phyloP scores from a whole-genome alignment of 192 early-diverging fungal species.

The Coemansia sp. region DNA sequence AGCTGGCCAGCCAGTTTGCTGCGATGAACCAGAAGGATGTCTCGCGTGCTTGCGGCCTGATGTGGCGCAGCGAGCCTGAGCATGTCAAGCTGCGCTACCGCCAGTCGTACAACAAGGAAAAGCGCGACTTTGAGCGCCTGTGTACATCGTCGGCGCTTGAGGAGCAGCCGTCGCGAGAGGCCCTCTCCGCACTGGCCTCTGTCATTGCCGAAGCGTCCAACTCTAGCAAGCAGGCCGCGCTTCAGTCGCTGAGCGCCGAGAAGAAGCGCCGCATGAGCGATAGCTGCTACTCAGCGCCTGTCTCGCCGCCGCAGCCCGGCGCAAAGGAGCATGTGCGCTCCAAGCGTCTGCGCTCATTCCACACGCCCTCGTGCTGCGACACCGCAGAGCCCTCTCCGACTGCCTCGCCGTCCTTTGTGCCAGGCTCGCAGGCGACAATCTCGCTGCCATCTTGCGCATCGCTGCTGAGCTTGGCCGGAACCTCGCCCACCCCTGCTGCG shows the following conservation, averaged over 20 bases:
- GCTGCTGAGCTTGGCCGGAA: constrained; percentile 49
- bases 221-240: constrained; percentile 7
- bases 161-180: constrained; percentile 44
- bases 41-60: constrained; percentile 55
- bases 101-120: constrained; percentile 56
- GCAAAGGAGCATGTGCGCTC: constrained; percentile 26
- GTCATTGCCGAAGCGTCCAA: constrained; percentile 34
- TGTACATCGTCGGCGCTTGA: constrained; percentile 49
- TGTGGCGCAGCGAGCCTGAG: constrained; percentile 58
- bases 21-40: constrained; percentile 56
- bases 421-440: constrained; percentile 9
- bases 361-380: constrained; percentile 32
- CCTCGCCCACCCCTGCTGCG: constrained; percentile 12
- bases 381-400: constrained; percentile 18
- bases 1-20: constrained; percentile 50
- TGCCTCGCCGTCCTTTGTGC: constrained; percentile 1
- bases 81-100: constrained; percentile 57
- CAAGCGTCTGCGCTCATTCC: constrained; percentile 41
- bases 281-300: constrained; percentile 44
- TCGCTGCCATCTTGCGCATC: constrained; percentile 52
- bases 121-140: constrained; percentile 55
- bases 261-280: constrained; percentile 49
- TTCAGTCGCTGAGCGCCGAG: constrained; percentile 5
- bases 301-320: constrained; percentile 40
- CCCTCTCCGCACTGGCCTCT: constrained; percentile 38